phyloP scores from a whole-genome alignment of 441 rosid genomes.

The Cnidoscolus chayamansa region DNA sequence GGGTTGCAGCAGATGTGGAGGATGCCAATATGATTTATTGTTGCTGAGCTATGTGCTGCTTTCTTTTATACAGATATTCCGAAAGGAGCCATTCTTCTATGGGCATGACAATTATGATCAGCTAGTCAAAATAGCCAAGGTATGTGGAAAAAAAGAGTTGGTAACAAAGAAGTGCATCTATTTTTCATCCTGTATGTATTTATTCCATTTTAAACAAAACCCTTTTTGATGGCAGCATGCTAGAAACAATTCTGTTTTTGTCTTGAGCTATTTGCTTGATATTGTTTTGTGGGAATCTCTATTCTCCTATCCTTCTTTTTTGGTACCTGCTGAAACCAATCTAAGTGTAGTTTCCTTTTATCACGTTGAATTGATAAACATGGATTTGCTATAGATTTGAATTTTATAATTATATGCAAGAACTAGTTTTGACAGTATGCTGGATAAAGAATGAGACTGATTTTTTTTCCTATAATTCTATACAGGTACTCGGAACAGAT shows the following conservation, averaged over 20 bases:
- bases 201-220: not conserved
- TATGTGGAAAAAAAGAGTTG: slow-evolving; percentile 26
- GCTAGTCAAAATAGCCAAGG: slow-evolving; percentile 83
- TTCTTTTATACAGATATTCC: slow-evolving; percentile 63
- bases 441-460: not conserved
- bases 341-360: not conserved
- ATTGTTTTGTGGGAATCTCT: not conserved
- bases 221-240: not conserved
- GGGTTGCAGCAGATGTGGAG: slow-evolving; percentile 23
- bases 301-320: not conserved
- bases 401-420: slow-evolving; percentile 4
- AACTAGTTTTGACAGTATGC: not conserved
- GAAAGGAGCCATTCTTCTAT: slow-evolving; percentile 84
- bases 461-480: slow-evolving; percentile 5
- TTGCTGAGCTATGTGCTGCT: slow-evolving; percentile 13
- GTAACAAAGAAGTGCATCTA: not conserved
- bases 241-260: not conserved
- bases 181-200: not conserved
- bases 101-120: slow-evolving; percentile 93
- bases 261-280: not conserved
- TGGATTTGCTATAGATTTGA: not conserved
- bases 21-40: slow-evolving; percentile 18
- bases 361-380: not conserved
- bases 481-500: slow-evolving; percentile 88
- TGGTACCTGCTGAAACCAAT: not conserved